Conservation (phyloP, 2,329 filamentous ascomycete species). For the Aspergillus sp. region DNA sequence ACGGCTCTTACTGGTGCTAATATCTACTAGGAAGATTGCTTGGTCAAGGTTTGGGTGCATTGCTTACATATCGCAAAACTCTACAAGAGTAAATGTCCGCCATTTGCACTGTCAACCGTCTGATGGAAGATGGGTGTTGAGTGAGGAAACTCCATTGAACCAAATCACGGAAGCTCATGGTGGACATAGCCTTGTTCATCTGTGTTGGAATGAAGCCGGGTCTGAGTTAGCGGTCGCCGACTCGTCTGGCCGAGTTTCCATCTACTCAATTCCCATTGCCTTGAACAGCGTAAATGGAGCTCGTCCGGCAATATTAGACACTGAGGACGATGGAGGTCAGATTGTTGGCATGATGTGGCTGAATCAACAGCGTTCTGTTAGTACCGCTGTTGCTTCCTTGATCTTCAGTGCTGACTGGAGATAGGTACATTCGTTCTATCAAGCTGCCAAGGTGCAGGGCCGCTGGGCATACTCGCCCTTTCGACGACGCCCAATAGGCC, state of each 20-base stretch:
- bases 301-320: conserved; percentile 68
- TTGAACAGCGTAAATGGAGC: conserved; percentile 72
- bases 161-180: conserved; percentile 65
- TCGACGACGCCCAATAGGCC: conserved; percentile 68
- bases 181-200: conserved; percentile 72
- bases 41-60: conserved; percentile 91
- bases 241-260: conserved; percentile 73
- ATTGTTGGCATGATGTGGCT: conserved; percentile 90
- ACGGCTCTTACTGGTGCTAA: conserved; percentile 22
- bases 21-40: conserved; percentile 67
- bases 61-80: conserved; percentile 76
- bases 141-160: conserved; percentile 69
- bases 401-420: conserved; percentile 8
- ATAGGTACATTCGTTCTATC: conserved; percentile 54
- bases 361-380: conserved; percentile 57
- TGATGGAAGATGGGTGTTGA: conserved; percentile 75
- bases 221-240: conserved; percentile 86
- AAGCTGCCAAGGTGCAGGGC: conserved; percentile 65
- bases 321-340: conserved; percentile 73
- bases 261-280: conserved; percentile 72
- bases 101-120: conserved; percentile 71
- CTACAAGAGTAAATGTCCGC: conserved; percentile 70
- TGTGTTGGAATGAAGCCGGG: conserved; percentile 78
- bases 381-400: conserved; percentile 11
- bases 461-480: conserved; percentile 73